Conservation (phyloP, 176 grass and related monocot genomes). For the Carex littledalei region DNA sequence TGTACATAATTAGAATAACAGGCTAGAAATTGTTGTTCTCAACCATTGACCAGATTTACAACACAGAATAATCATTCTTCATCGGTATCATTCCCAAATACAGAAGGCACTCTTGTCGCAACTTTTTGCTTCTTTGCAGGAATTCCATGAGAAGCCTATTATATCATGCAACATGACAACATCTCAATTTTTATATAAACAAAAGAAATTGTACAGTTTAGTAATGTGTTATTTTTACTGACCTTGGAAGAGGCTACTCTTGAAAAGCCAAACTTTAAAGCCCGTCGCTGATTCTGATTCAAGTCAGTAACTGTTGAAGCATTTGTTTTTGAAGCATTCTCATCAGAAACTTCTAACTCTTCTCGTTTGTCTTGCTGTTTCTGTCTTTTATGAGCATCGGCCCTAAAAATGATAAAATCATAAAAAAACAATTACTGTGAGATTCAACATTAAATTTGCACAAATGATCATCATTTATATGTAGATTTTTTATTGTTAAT, state of each 20-base stretch:
- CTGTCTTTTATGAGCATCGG: constrained; percentile 77
- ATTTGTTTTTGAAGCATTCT: background rate
- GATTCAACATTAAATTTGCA: background rate
- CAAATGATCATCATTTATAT: background rate
- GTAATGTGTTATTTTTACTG: background rate
- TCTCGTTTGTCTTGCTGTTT: no score
- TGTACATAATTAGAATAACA: background rate
- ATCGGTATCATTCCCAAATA: constrained; percentile 73
- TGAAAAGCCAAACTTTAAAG: constrained; percentile 94
- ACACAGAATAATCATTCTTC: constrained; percentile 39
- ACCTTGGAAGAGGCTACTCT: constrained; percentile 62
- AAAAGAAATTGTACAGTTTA: background rate
- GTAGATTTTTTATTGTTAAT: background rate
- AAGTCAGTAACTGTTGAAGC: constrained; percentile 3
- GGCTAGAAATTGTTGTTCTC: background rate
- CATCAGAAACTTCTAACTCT: constrained; percentile 27
- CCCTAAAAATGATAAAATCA: constrained; percentile 31
- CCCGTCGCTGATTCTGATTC: constrained; percentile 61
- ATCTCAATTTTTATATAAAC: background rate
- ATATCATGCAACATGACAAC: background rate
- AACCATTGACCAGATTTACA: background rate
- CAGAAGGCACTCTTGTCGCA: constrained; percentile 47
- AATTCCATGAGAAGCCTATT: constrained; percentile 37
- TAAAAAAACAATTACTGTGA: constrained; percentile 27
- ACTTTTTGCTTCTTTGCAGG: constrained; percentile 74